Conservation (phyloP, 257 asterid species). For the Petunia secreta region DNA sequence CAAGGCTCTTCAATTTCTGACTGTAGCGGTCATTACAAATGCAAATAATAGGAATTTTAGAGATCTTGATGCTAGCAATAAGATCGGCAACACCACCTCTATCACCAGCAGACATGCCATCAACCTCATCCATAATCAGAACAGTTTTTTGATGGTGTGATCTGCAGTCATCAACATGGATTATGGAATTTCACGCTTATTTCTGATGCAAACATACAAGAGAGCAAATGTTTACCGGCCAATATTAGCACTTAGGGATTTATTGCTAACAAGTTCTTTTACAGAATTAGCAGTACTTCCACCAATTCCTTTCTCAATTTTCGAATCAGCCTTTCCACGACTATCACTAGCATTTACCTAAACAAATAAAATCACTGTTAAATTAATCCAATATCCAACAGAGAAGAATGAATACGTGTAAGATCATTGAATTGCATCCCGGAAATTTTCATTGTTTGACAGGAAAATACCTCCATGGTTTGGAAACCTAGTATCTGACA, state of each 20-base stretch:
- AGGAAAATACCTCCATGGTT: conserved; percentile 69
- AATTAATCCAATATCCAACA: conserved; percentile 10
- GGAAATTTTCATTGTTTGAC: neutral
- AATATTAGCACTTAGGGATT: conserved; percentile 59
- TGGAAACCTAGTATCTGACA: conserved; percentile 93
- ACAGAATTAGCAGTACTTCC: conserved; percentile 93
- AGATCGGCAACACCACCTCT: conserved; percentile 99
- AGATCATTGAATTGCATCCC: neutral
- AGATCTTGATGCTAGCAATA: conserved; percentile 89
- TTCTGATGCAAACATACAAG: conserved; percentile 21
- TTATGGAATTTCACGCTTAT: conserved; percentile 13
- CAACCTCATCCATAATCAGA: conserved; percentile 99
- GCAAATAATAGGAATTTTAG: conserved; percentile 94
- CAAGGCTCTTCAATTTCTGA: conserved; percentile 97
- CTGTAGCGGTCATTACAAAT: conserved; percentile 98
- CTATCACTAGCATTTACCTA: conserved; percentile 99
- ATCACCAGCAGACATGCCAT: conserved; percentile 99
- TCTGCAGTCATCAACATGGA: conserved; percentile 52
- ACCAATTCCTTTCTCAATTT: conserved; percentile 87
- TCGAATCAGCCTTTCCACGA: conserved; percentile 97
- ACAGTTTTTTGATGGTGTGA: conserved; percentile 72
- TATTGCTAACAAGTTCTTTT: conserved; percentile 90
- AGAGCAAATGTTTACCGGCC: conserved; percentile 60
- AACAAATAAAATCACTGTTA: conserved; percentile 24
- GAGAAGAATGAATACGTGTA: conserved; percentile 21